phyloP scores from a whole-genome alignment of 305 asterid genomes.

The Lippia alba region DNA sequence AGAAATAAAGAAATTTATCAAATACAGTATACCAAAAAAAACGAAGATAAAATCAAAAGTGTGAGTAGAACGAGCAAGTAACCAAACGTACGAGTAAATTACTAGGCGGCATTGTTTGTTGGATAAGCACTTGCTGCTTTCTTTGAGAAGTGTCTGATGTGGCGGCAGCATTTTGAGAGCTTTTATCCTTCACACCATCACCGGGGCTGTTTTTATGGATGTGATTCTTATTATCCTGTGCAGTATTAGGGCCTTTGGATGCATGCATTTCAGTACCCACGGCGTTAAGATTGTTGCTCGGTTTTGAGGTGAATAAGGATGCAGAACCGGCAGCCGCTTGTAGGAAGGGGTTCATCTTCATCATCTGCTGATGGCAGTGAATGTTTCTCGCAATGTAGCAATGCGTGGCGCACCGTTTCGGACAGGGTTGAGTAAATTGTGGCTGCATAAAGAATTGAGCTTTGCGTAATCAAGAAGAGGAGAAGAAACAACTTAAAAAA shows the following conservation, averaged over 20 bases:
- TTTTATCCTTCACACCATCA: constrained; percentile 55
- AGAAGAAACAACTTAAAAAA: too few relatives aligned
- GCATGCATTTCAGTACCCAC: constrained; percentile 50
- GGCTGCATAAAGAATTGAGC: constrained; percentile 44
- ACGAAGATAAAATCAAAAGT: background rate
- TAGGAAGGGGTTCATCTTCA: constrained; percentile 67
- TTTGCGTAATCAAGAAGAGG: background rate
- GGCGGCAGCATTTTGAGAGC: constrained; percentile 46
- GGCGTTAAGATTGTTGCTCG: constrained; percentile 43
- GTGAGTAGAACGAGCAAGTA: constrained; percentile 8
- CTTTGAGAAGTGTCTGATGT: constrained; percentile 58
- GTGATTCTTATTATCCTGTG: constrained; percentile 52
- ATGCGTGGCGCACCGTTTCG: constrained; percentile 78
- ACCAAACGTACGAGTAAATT: constrained; percentile 53
- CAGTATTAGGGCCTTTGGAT: constrained; percentile 42
- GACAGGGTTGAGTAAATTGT: constrained; percentile 63
- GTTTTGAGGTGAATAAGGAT: constrained; percentile 53
- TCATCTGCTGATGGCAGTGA: constrained; percentile 58
- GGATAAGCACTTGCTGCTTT: constrained; percentile 63
- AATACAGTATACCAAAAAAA: background rate
- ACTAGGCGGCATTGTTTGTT: constrained; percentile 59
- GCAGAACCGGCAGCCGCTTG: constrained; percentile 55
- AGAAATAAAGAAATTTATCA: background rate
- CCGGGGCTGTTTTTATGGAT: constrained; percentile 34
- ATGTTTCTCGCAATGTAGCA: constrained; percentile 77